phyloP scores from a whole-genome alignment of 2,329 filamentous ascomycete genomes.

The Dichotomopilus funicola region DNA sequence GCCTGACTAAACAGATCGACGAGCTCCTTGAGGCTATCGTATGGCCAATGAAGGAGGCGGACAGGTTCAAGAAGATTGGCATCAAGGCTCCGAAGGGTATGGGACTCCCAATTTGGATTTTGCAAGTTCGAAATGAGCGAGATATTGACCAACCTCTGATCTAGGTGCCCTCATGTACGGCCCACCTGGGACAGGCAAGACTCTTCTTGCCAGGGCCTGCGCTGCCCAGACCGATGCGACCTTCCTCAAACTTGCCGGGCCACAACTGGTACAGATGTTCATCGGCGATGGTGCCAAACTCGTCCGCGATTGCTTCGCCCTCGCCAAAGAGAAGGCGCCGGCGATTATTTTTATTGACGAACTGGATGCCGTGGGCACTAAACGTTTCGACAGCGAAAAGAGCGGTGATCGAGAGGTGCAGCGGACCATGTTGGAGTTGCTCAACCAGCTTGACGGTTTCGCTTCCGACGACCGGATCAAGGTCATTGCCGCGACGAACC shows the following conservation, averaged over 20 bases:
- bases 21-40: slow-evolving; percentile 97
- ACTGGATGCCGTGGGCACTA: slow-evolving; percentile 94
- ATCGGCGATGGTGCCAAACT: slow-evolving; percentile 98
- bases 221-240: slow-evolving; percentile 97
- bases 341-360: slow-evolving; percentile 99
- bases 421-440: slow-evolving; percentile 95
- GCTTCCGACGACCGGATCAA: slow-evolving; percentile 96
- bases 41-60: slow-evolving; percentile 99
- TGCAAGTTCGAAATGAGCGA: slow-evolving; percentile 1
- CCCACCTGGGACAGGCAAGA: slow-evolving; percentile 84
- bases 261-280: slow-evolving; percentile 98
- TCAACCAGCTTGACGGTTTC: slow-evolving; percentile 97
- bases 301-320: slow-evolving; percentile 92
- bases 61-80: slow-evolving; percentile 98
- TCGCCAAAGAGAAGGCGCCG: slow-evolving; percentile 97
- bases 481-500: slow-evolving; percentile 89
- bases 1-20: slow-evolving; percentile 97
- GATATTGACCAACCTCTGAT: background rate
- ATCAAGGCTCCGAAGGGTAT: slow-evolving; percentile 98
- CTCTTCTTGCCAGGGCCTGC: slow-evolving; percentile 86
- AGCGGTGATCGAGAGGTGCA: slow-evolving; percentile 96
- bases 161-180: slow-evolving; percentile 97
- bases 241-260: slow-evolving; percentile 95
- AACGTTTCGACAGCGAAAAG: slow-evolving; percentile 98
- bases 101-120: slow-evolving; percentile 11